Conservation (phyloP, 805 yeast genomes). For the Saturnispora bothae region DNA sequence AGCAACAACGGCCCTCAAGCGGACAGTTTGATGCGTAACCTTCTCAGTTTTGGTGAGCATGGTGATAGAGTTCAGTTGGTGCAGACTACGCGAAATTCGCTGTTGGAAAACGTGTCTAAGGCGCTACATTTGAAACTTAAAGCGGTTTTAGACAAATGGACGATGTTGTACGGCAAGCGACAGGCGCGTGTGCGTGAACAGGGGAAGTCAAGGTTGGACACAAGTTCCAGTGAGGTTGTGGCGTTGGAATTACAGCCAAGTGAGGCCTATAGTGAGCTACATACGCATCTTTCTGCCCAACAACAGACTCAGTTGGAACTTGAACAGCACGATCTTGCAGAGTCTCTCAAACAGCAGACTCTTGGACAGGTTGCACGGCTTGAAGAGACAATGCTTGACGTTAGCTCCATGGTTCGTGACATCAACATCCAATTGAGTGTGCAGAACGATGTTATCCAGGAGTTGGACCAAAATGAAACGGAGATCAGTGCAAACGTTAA, state of each 20-base stretch:
- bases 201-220: slow-evolving; percentile 23
- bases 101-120: slow-evolving; percentile 39
- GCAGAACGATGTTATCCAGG: slow-evolving; percentile 62
- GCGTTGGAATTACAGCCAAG: slow-evolving; percentile 13
- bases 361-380: slow-evolving; percentile 48
- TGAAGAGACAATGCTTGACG: slow-evolving; percentile 57
- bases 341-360: slow-evolving; percentile 49
- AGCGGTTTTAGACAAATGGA: slow-evolving; percentile 33
- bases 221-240: slow-evolving; percentile 10
- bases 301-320: slow-evolving; percentile 47
- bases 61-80: slow-evolving; percentile 28
- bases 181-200: slow-evolving; percentile 32
- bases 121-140: slow-evolving; percentile 37
- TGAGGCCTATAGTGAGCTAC: slow-evolving; percentile 27
- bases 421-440: slow-evolving; percentile 58
- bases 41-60: slow-evolving; percentile 28
- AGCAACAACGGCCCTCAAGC: no score
- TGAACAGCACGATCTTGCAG: slow-evolving; percentile 46
- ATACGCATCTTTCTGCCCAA: slow-evolving; percentile 29
- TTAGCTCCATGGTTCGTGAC: slow-evolving; percentile 65
- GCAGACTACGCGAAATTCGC: slow-evolving; percentile 30
- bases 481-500: slow-evolving; percentile 54
- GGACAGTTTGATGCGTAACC: slow-evolving; percentile 16
- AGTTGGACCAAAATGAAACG: slow-evolving; percentile 55
- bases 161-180: slow-evolving; percentile 40